These are phyloP conservation scores for Rugonectria rugulosa DNA, from an alignment of 2,329 filamentous ascomycete species.

Conservation along the genomic window DNA sequence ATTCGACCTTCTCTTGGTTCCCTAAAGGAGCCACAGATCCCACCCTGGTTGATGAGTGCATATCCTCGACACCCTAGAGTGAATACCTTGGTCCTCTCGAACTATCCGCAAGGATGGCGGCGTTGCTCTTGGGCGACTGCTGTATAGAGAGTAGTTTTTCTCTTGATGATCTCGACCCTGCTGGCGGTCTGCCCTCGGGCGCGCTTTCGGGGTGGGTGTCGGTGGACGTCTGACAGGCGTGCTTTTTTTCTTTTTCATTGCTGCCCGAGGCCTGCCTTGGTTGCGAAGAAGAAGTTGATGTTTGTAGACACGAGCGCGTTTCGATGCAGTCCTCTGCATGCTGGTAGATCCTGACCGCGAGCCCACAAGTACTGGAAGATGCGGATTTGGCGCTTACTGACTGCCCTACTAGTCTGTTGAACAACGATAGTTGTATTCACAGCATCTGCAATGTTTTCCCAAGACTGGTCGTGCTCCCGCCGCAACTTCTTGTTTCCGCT, in stretches of 20 bases:
- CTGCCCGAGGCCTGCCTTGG: constrained; percentile 53
- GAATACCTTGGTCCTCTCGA: constrained; percentile 47
- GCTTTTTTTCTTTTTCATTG: constrained; percentile 63
- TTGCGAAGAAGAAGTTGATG: constrained; percentile 57
- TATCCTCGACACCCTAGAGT: constrained; percentile 74
- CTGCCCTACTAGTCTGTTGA: no score
- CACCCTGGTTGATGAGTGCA: constrained; percentile 61
- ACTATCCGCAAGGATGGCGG: constrained; percentile 63
- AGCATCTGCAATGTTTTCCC: no score
- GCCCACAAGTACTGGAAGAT: no score
- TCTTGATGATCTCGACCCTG: constrained; percentile 90
- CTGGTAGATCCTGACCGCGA: no score
- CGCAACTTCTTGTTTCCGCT: no score
- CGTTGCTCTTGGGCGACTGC: constrained; percentile 41
- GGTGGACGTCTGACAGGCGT: constrained; percentile 89
- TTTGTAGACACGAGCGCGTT: no score
- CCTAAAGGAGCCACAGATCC: constrained; percentile 91
- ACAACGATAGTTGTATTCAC: no score
- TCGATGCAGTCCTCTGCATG: no score
- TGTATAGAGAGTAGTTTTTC: constrained; percentile 78
- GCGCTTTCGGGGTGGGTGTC: constrained; percentile 78
- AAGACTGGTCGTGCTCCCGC: no score
- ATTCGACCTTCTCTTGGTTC: constrained; percentile 91
- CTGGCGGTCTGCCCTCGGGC: constrained; percentile 77
- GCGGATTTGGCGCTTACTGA: no score